Percentiles rank a stretch among this genome's conserved stretches.
These are phyloP conservation scores for Nemania sp. DNA, from an alignment of 2,329 filamentous ascomycete species.

Conservation along the genomic window DNA sequence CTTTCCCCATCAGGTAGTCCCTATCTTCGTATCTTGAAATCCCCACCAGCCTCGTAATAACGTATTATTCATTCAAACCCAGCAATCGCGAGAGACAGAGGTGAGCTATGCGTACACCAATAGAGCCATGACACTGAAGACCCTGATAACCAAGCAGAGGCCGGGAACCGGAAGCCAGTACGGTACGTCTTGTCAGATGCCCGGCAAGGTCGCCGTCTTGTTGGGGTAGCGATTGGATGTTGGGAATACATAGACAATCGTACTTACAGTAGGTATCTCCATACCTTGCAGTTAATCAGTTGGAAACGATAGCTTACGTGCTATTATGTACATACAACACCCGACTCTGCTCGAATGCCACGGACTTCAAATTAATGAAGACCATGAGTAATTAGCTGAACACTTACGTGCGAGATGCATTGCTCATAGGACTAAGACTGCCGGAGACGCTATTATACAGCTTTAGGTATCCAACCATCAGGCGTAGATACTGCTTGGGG, in stretches of 20 bases:
- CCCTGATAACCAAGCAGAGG: conserved; percentile 5
- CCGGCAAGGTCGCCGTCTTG: neutral
- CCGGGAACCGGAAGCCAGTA: conserved; percentile 19
- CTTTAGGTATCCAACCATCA: too few relatives aligned
- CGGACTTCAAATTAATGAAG: too few relatives aligned
- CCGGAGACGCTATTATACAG: too few relatives aligned
- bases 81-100: too few relatives aligned
- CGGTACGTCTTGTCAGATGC: too few relatives aligned
- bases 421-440: too few relatives aligned
- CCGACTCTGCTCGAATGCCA: too few relatives aligned
- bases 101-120: conserved; percentile 13
- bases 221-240: conserved; percentile 6
- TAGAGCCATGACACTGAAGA: conserved; percentile 22
- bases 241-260: neutral
- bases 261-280: too few relatives aligned
- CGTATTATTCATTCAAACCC: conserved; percentile 5
- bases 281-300: conserved; percentile 12
- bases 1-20: conserved; percentile 18
- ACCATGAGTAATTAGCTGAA: too few relatives aligned
- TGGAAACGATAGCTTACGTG: conserved; percentile 8
- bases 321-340: too few relatives aligned
- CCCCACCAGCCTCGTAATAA: conserved; percentile 5
- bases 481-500: too few relatives aligned
- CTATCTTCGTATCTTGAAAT: conserved; percentile 15
- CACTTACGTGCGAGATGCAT: too few relatives aligned